These are phyloP conservation scores for Kazachstania viticola DNA, from an alignment of 805 yeast genomes.

Conservation along the genomic window DNA sequence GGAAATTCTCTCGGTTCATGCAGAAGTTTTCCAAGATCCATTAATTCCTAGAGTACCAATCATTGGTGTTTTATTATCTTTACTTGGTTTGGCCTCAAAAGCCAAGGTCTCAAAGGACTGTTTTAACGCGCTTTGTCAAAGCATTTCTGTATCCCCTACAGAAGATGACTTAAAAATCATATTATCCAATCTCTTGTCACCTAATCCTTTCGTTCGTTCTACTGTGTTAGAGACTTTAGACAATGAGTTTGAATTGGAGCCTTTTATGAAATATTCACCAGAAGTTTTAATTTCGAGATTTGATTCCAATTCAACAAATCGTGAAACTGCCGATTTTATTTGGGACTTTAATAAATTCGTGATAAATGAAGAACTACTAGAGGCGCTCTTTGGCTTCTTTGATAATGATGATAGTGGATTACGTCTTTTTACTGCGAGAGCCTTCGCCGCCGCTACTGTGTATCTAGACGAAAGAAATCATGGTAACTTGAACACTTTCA, in stretches of 20 bases:
- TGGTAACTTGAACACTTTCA: slow-evolving; percentile 23
- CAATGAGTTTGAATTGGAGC: slow-evolving; percentile 51
- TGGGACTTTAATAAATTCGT: slow-evolving; percentile 68
- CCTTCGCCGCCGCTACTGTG: slow-evolving; percentile 49
- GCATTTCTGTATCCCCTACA: slow-evolving; percentile 52
- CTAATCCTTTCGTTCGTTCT: slow-evolving; percentile 61
- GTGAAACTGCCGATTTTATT: slow-evolving; percentile 62
- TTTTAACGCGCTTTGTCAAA: slow-evolving; percentile 64
- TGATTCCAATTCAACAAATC: slow-evolving; percentile 54
- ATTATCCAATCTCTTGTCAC: slow-evolving; percentile 43
- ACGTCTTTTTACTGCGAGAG: slow-evolving; percentile 59
- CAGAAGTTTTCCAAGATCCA: slow-evolving; percentile 54
- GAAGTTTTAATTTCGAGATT: slow-evolving; percentile 73
- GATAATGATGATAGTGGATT: slow-evolving; percentile 51
- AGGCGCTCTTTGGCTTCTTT: slow-evolving; percentile 38
- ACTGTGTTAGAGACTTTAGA: slow-evolving; percentile 77
- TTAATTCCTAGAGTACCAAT: slow-evolving; percentile 60
- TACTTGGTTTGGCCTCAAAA: slow-evolving; percentile 64
- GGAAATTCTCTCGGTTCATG: slow-evolving; percentile 60
- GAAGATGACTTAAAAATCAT: slow-evolving; percentile 47
- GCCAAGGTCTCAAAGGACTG: slow-evolving; percentile 79
- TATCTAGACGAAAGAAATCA: slow-evolving; percentile 21
- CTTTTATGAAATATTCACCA: slow-evolving; percentile 37
- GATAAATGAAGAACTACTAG: slow-evolving; percentile 27
- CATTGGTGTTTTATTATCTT: slow-evolving; percentile 46